Evolutionary conservation across 2,329 filamentous ascomycete species (phyloP), one percentile per base, ranked within the genome.

Genomic region (Ophiostoma sp.): DNA sequence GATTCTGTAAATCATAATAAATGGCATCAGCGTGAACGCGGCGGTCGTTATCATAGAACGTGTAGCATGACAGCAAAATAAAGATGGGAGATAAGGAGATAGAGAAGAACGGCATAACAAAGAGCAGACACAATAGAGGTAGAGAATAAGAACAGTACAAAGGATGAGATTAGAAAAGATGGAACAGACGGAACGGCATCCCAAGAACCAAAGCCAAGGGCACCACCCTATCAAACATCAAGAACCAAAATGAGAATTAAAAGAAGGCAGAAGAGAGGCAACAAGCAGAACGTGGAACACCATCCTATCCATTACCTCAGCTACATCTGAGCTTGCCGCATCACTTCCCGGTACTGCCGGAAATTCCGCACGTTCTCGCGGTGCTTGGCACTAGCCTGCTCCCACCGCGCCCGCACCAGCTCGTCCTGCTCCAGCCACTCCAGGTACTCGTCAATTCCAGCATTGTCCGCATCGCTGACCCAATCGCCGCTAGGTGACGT

Each of bases 381-480:
- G 75, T 93, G 90, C 72, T 83, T 83, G 62, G 86, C 84, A 72
- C 85, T 86, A 8, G 86, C 86, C 10, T 83, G 77, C 39, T 79
- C 79, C 89, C 90, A 92, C 70, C 84, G 83, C 75, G 82, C 82
- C 70, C 88, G 81, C 5, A 91, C 85, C 67, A 82, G 80, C 73
- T 87, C 84, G 76, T 93, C 90, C 77, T 91, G 86, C 73, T 85
- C 84, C 70, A 90, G 79, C 76, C 85, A 86, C 52, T 79, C 80
- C 71, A 87, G 77, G 76, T 93, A 93, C 70, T 85, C 83, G 20
- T 81, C 76, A 33, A 89, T 81, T 0, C 85, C 87, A 1, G 74
- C 73, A 54, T 84, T 79, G 33, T 83, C 77, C 1, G 77, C 76
- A 10, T 78, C 75, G 39, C 79, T 79, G 23, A 87, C 76, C 77